A percentile compares a stretch with the other conserved stretches of the same genome.
These are phyloP conservation scores for Pythium angustatum DNA, from an alignment of 352 stramenopile genomes.

Conservation along the genomic window DNA sequence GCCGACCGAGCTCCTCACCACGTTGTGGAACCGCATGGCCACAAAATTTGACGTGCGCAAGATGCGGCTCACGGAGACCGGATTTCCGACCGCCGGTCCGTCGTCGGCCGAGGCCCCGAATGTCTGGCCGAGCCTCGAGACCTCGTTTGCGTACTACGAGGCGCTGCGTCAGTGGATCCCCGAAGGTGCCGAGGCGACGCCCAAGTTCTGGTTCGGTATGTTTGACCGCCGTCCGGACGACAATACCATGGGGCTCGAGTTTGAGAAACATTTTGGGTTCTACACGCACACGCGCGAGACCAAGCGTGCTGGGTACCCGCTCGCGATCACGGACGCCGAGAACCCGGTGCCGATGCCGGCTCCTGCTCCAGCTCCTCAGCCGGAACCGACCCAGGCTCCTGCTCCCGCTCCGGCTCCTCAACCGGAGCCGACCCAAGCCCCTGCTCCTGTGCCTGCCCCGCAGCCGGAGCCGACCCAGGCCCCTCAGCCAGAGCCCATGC, in stretches of 20 bases:
- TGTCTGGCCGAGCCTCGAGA: slow-evolving; percentile 41
- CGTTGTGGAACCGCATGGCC: slow-evolving; percentile 45
- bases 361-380: slow-evolving; percentile 1
- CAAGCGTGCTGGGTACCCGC: slow-evolving; percentile 25
- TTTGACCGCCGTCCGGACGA: slow-evolving; percentile 38
- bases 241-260: slow-evolving; percentile 23
- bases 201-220: slow-evolving; percentile 37
- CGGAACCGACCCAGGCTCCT: slow-evolving; percentile 3
- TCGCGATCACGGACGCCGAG: slow-evolving; percentile 10
- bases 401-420: neutral
- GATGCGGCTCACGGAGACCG: slow-evolving; percentile 59
- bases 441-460: neutral
- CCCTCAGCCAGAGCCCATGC: slow-evolving; percentile 2
- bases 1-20: slow-evolving; percentile 40
- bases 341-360: neutral
- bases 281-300: slow-evolving; percentile 25
- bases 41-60: slow-evolving; percentile 38
- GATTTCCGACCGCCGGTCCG: slow-evolving; percentile 47
- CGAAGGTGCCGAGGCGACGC: slow-evolving; percentile 11
- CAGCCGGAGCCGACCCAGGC: neutral
- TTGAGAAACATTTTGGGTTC: slow-evolving; percentile 40
- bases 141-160: slow-evolving; percentile 32
- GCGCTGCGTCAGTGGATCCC: slow-evolving; percentile 27
- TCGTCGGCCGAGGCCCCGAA: slow-evolving; percentile 37
- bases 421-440: neutral